Conservation (phyloP, 2,329 filamentous ascomycete genomes). For the Diaporthe batatas region DNA sequence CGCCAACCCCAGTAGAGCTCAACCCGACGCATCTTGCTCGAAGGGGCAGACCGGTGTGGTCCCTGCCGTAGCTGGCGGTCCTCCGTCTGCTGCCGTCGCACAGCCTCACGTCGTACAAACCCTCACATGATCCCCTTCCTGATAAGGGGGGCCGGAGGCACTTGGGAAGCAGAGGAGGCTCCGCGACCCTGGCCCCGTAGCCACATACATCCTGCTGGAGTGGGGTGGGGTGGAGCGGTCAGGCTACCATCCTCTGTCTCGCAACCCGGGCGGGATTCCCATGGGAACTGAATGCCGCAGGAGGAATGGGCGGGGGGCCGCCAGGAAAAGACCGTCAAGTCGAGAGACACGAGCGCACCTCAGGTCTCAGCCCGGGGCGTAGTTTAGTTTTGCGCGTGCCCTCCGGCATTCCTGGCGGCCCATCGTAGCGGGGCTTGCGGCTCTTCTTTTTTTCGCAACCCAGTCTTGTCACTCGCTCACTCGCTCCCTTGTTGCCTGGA, state of each 20-base stretch:
- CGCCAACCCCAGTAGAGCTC: neutral
- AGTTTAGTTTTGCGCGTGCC: neutral
- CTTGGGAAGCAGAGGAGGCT: constrained; percentile 6
- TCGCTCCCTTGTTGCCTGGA: constrained; percentile 1
- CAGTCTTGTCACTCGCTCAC: too few species aligned
- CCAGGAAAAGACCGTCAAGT: constrained; percentile 18
- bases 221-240: constrained; percentile 11
- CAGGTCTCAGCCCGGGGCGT: constrained; percentile 18
- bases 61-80: neutral
- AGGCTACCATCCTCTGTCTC: constrained; percentile 21
- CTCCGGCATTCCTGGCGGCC: constrained; percentile 20
- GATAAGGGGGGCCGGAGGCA: neutral
- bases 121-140: constrained; percentile 24
- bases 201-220: constrained; percentile 7
- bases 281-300: neutral
- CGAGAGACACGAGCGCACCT: constrained; percentile 8
- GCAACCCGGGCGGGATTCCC: neutral
- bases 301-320: neutral
- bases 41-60: neutral
- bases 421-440: constrained; percentile 1
- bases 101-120: neutral
- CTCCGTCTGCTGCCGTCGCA: neutral
- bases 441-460: neutral
- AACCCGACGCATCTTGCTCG: neutral
- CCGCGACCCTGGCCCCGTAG: constrained; percentile 25